Conservation (phyloP, 176 grass and related monocot genomes). For the Aegilops bicornis region DNA sequence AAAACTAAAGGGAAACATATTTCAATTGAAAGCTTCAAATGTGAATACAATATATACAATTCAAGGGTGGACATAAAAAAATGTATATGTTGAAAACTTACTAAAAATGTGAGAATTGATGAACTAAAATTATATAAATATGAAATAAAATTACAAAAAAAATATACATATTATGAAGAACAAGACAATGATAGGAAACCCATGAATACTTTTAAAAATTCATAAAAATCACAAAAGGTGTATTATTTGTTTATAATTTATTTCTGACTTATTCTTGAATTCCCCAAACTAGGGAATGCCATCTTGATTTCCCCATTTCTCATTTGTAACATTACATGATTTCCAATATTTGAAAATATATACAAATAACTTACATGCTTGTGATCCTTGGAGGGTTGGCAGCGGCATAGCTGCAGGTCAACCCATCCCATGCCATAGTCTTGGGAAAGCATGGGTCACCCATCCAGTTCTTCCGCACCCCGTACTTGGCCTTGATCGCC, state of each 20-base stretch:
- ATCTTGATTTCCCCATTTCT: not conserved
- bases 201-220: not conserved
- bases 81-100: too few relatives aligned
- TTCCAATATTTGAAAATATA: not conserved
- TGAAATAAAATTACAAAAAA: not conserved
- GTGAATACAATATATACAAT: too few relatives aligned
- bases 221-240: not conserved
- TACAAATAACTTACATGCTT: slow-evolving; percentile 24
- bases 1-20: too few relatives aligned
- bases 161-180: not conserved
- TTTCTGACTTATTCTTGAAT: not conserved
- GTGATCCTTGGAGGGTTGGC: slow-evolving; percentile 50
- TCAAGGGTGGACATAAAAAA: too few relatives aligned
- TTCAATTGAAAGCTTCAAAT: too few relatives aligned
- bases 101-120: not conserved
- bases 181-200: not conserved
- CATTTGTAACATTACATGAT: not conserved
- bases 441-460: slow-evolving; percentile 63
- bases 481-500: slow-evolving; percentile 45
- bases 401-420: slow-evolving; percentile 52
- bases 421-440: slow-evolving; percentile 43
- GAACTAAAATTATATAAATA: not conserved
- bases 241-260: not conserved
- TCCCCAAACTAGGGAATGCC: not conserved
- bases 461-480: slow-evolving; percentile 49